These are phyloP conservation scores for Pseudocercospora pini-densiflorae DNA, from an alignment of 2,329 filamentous ascomycete genomes.

Conservation along the genomic window DNA sequence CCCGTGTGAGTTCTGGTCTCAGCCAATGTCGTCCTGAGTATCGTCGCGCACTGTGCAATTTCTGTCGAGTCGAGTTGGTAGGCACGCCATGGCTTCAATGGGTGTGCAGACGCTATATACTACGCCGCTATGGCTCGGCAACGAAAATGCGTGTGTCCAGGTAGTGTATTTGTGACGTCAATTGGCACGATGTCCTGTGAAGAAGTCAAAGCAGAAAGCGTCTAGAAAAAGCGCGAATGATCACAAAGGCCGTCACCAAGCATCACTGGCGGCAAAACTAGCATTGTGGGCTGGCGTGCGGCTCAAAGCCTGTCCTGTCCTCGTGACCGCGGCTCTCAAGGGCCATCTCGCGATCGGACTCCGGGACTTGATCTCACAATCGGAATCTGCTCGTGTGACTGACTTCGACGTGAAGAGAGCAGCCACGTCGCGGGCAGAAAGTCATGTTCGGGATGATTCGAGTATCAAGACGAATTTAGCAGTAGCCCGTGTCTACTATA, in stretches of 20 bases:
- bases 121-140: not conserved
- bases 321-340: not conserved
- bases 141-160: not conserved
- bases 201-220: not conserved
- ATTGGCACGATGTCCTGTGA: constrained; percentile 3
- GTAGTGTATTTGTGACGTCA: not conserved
- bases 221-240: not conserved
- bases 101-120: not conserved
- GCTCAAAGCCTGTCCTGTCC: not conserved
- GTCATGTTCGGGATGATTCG: not conserved
- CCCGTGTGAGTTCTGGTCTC: not conserved
- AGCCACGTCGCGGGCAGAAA: not conserved
- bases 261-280: not conserved
- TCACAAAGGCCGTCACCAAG: not conserved
- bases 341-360: not conserved
- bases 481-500: not conserved
- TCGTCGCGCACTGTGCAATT: not conserved
- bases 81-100: not conserved
- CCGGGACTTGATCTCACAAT: not conserved
- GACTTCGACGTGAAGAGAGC: not conserved
- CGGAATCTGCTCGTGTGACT: constrained; percentile 1
- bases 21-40: not conserved
- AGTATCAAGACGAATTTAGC: not conserved
- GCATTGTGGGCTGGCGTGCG: not conserved
- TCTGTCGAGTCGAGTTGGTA: not conserved